A percentile compares a stretch with the other conserved stretches of the same genome.
Evolutionary conservation across 495 filamentous ascomycete species (phyloP).

Genomic region (Daldinia vernicosa): DNA sequence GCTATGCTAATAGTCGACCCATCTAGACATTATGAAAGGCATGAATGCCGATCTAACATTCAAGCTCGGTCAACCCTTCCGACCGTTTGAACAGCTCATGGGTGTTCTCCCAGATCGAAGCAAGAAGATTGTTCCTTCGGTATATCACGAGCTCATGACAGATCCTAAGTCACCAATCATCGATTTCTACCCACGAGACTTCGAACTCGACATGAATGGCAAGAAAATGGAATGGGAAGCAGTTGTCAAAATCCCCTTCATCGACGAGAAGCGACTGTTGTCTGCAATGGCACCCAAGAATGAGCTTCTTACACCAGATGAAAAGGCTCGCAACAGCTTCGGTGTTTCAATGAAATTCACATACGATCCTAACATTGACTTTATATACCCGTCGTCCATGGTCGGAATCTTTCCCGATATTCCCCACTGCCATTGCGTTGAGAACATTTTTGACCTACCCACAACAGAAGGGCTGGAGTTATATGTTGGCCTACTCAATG

Average conservation of each 20-base stretch:
- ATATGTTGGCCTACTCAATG: conserved; percentile 85
- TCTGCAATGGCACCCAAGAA: conserved; percentile 87
- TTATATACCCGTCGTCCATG: conserved; percentile 83
- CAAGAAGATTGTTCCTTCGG: conserved; percentile 89
- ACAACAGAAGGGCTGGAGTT: conserved; percentile 90
- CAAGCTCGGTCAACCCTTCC: conserved; percentile 90
- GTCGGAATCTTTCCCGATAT: conserved; percentile 93
- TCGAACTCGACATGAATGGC: conserved; percentile 98
- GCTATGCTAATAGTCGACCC: conserved; percentile 16
- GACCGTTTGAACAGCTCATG: conserved; percentile 97
- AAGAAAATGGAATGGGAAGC: conserved; percentile 99
- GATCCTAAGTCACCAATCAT: conserved; percentile 91
- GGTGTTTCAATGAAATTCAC: conserved; percentile 93
- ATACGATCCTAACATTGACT: conserved; percentile 79
- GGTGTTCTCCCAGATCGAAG: conserved; percentile 96
- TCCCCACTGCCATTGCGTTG: conserved; percentile 84
- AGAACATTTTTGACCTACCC: conserved; percentile 95
- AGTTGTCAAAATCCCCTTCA: conserved; percentile 98
- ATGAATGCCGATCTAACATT: conserved; percentile 90
- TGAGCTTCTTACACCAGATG: conserved; percentile 73
- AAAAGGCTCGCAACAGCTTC: conserved; percentile 86
- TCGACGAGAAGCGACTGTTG: conserved; percentile 86
- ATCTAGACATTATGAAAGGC: conserved; percentile 84
- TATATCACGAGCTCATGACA: conserved; percentile 94
- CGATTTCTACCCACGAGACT: conserved; percentile 97